Evolutionary conservation across 75 land plant species (phyloP).

Genomic region (Pinus tabuliformis): DNA sequence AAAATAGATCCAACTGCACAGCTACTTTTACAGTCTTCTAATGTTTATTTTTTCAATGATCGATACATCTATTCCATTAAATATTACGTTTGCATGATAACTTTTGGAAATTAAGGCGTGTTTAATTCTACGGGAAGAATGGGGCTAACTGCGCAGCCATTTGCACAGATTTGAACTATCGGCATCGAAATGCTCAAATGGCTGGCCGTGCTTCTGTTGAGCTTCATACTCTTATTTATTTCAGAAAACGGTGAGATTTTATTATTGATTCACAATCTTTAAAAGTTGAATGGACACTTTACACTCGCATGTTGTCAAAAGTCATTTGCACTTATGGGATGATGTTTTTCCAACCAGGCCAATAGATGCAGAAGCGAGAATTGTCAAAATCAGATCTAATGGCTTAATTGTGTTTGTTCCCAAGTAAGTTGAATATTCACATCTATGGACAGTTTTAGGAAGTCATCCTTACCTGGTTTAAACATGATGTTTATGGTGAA

Average conservation of each 20-base stretch:
- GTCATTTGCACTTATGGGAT: background rate
- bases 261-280: slow-evolving; percentile 1
- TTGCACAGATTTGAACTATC: slow-evolving; percentile 83
- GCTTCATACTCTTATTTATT: slow-evolving; percentile 96
- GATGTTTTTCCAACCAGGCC: slow-evolving; percentile 56
- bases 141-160: background rate
- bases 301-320: background rate
- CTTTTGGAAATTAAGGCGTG: background rate
- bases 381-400: slow-evolving; percentile 86
- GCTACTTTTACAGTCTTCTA: too few relatives aligned
- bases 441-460: background rate
- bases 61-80: too few relatives aligned
- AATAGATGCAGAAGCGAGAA: slow-evolving; percentile 83
- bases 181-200: slow-evolving; percentile 99
- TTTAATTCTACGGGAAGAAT: background rate
- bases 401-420: slow-evolving; percentile 98
- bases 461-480: background rate
- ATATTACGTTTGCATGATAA: background rate
- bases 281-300: background rate
- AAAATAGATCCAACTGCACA: background rate
- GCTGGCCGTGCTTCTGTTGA: slow-evolving; percentile 97
- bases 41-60: too few relatives aligned
- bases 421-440: slow-evolving; percentile 55
- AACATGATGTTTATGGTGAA: background rate
- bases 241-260: slow-evolving; percentile 66